Evolutionary conservation across 2,329 filamentous ascomycete genomes (phyloP), one percentile per base, ranked within the genome.

Genomic region (Basipetospora sp.): DNA sequence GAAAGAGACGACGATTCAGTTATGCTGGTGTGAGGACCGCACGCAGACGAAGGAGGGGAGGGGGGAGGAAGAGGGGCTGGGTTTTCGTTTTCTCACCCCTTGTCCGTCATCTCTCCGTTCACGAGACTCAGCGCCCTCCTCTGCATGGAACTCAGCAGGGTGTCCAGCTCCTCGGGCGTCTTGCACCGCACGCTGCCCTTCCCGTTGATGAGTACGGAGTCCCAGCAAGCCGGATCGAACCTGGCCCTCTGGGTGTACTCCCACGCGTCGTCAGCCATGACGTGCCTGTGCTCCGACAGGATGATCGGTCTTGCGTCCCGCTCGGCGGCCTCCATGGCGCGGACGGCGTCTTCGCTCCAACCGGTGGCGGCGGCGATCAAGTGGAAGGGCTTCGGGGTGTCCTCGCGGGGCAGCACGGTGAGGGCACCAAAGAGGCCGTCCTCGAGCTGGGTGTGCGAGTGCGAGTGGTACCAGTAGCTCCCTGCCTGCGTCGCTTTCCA

Each of bases 161-260:
- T 47, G 20, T 58, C 52, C 4, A 74, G 57, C 28, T 67, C 55
- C 4, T 58, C 57, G 5, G 55, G 52, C 0, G 60, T 49, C 29
- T 67, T 57, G 47, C 74, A 77, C 34, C 65, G 53, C 0, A 72
- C 64, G 1, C 59, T 57, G 3, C 73, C 73, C 44, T 74, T 71
- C 17, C 75, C 75, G 41, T 80, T 78, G 36, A 79, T 59, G 9
- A 79, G 53, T 11, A 80, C 56, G 0, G 71, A 65, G 47, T 77
- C 74, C 43, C 71, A 70, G 54, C 75, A 79, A 0, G 62, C 58
- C 16, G 60, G 59, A 39, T 72, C 67, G 8, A 71, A 53, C 4
- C 60, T 59, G 1, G 66, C 55, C 1, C 52, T 56, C 0, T 57
- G 25, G 3, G 65, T 59, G 13, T 67, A 57, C 4, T 65, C 55